phyloP scores from a whole-genome alignment of 1,139 yeast species.

The Lodderomyces parapsilosis region DNA sequence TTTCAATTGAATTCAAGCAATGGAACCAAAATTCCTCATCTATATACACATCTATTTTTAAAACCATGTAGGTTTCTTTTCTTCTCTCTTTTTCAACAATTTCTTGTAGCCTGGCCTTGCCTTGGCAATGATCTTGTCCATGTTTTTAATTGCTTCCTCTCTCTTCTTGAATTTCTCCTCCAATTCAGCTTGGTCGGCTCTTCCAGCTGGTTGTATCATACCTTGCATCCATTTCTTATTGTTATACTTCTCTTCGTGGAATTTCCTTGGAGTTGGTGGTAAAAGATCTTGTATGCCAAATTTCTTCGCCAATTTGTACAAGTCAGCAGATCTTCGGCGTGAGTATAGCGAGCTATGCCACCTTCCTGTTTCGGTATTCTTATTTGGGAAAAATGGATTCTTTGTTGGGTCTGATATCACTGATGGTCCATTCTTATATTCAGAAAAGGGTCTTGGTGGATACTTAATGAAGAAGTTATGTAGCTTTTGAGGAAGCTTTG shows the following conservation, averaged over 20 bases:
- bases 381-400: slow-evolving; percentile 88
- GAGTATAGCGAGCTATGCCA: slow-evolving; percentile 82
- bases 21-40: neutral
- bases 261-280: slow-evolving; percentile 73
- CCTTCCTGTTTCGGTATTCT: slow-evolving; percentile 74
- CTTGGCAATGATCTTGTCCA: slow-evolving; percentile 68
- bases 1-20: neutral
- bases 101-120: slow-evolving; percentile 64
- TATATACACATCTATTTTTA: slow-evolving; percentile 8
- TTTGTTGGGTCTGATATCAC: slow-evolving; percentile 64
- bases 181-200: slow-evolving; percentile 73
- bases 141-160: slow-evolving; percentile 64
- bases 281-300: slow-evolving; percentile 78
- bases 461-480: slow-evolving; percentile 75
- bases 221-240: slow-evolving; percentile 76
- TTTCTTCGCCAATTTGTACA: slow-evolving; percentile 79
- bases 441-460: slow-evolving; percentile 81
- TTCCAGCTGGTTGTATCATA: slow-evolving; percentile 74
- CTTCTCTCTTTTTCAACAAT: slow-evolving; percentile 52
- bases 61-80: slow-evolving; percentile 33
- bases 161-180: slow-evolving; percentile 62
- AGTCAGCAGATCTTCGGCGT: slow-evolving; percentile 78
- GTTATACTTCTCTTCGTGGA: slow-evolving; percentile 76
- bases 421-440: slow-evolving; percentile 66
- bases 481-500: slow-evolving; percentile 67